Conservation (phyloP, 768 basidiomycete species). For the Collybia sordida region DNA sequence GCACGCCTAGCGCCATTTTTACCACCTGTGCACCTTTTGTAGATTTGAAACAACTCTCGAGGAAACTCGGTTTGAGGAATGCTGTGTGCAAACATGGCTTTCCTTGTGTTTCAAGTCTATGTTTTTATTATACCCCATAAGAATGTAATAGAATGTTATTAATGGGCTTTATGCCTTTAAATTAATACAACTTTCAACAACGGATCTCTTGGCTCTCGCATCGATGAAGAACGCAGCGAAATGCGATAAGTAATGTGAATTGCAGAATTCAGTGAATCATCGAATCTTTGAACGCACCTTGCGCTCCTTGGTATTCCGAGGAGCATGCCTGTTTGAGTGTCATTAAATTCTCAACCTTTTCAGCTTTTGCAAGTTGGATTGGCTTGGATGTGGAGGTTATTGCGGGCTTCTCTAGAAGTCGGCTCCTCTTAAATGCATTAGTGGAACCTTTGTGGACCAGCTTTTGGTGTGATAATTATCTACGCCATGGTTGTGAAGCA, state of each 20-base stretch:
- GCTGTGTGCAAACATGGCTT: constrained; percentile 1
- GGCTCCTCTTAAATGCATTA: constrained; percentile 11
- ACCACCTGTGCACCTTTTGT: constrained; percentile 50
- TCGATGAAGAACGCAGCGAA: constrained; percentile 82
- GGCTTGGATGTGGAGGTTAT: constrained; percentile 36
- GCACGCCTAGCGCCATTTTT: constrained; percentile 35
- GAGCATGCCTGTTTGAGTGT: constrained; percentile 80
- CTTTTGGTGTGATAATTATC: constrained; percentile 3
- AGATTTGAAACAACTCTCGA: constrained; percentile 18
- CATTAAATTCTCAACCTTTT: constrained; percentile 52
- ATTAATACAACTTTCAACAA: constrained; percentile 46
- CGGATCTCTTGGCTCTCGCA: constrained; percentile 78
- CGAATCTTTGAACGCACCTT: constrained; percentile 84
- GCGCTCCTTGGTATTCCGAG: constrained; percentile 73
- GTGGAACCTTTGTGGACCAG: constrained; percentile 7
- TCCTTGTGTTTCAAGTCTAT: constrained; percentile 23
- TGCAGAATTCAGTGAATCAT: constrained; percentile 83
- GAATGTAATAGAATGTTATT: constrained; percentile 26
- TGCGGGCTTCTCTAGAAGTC: constrained; percentile 28
- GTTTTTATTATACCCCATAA: constrained; percentile 21
- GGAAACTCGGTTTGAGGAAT: constrained; percentile 14
- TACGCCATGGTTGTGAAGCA: too few relatives aligned
- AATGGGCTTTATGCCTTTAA: constrained; percentile 24
- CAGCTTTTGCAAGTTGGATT: constrained; percentile 25
- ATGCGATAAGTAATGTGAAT: constrained; percentile 83